Conservation (phyloP, 148 eudicot species). For the Dianthus caryophyllus region DNA sequence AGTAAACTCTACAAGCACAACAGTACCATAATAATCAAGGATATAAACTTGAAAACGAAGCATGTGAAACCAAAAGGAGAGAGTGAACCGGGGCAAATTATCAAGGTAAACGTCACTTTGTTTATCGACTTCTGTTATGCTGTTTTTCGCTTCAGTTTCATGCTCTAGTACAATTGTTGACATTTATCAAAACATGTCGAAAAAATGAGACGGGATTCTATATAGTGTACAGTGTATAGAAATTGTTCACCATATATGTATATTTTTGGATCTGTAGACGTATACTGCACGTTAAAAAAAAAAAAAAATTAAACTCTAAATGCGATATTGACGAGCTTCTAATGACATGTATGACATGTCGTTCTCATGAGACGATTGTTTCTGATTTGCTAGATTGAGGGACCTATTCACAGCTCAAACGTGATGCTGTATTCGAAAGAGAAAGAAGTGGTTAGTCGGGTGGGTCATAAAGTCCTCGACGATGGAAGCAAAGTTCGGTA, state of each 20-base stretch:
- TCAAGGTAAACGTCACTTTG: slow-evolving; percentile 46
- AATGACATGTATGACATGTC: background rate
- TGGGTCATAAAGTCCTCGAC: slow-evolving; percentile 79
- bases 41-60: slow-evolving; percentile 86
- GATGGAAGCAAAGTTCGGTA: slow-evolving; percentile 86
- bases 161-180: too few relatives aligned
- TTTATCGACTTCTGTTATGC: background rate
- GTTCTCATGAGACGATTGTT: background rate
- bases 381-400: slow-evolving; percentile 61
- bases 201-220: too few relatives aligned
- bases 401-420: slow-evolving; percentile 91
- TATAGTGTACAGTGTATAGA: too few relatives aligned
- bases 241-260: too few relatives aligned
- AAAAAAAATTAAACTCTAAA: background rate
- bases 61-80: slow-evolving; percentile 74
- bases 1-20: slow-evolving; percentile 65
- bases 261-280: too few relatives aligned
- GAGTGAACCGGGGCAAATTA: slow-evolving; percentile 79
- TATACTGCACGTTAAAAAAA: too few relatives aligned
- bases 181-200: too few relatives aligned
- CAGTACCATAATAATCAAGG: slow-evolving; percentile 70
- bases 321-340: background rate
- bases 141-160: background rate
- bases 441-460: slow-evolving; percentile 70
- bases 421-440: slow-evolving; percentile 97